Evolutionary conservation across 73 alveolate species (phyloP), one percentile per base, ranked within the genome.

Genomic region (Paramecium sexaurelia): DNA sequence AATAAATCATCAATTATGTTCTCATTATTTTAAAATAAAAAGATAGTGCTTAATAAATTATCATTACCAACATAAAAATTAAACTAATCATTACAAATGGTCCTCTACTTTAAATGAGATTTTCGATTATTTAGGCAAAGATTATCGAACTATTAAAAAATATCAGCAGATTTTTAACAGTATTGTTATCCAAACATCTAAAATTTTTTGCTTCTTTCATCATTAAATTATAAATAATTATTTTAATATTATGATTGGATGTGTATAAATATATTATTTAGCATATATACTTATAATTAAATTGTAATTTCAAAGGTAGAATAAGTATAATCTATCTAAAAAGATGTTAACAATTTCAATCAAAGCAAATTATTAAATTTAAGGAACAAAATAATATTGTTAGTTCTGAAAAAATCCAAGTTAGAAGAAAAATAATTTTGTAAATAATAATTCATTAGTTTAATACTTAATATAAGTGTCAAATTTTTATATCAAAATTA

Each of bases 401-500:
- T n/a, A n/a, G n/a, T n/a, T n/a, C n/a, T n/a, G n/a, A n/a, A n/a
- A n/a, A n/a, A n/a, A n/a, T n/a, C n/a, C n/a, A n/a, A n/a, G n/a
- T n/a, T n/a, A n/a, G 33, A 51, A 15, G 67, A 51, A 51, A 51
- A n/a, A 51, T 5, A 15, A 51, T 17, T 51, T 15, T 51, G 22
- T 4, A n/a, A 9, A 51, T 51, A 17, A 51, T 51, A 51, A 29
- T 22, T 51, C 32, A 51, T 51, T 51, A 15, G 33, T 51, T 26
- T 51, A 51, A 51, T 17, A 51, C 27, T 51, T 51, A 51, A n/a
- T n/a, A 51, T 51, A 17, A 51, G 67, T 51, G 43, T 78, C 68
- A 78, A 78, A 40, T 78, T 24, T 78, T 78, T 13, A 71, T 71
- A 71, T 78, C 90, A 20, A 39, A 39, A 39, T 78, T 78, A 39